Evolutionary conservation across 2,329 filamentous ascomycete genomes (phyloP).

Genomic region (Phaeosphaeriaceae sp.): DNA sequence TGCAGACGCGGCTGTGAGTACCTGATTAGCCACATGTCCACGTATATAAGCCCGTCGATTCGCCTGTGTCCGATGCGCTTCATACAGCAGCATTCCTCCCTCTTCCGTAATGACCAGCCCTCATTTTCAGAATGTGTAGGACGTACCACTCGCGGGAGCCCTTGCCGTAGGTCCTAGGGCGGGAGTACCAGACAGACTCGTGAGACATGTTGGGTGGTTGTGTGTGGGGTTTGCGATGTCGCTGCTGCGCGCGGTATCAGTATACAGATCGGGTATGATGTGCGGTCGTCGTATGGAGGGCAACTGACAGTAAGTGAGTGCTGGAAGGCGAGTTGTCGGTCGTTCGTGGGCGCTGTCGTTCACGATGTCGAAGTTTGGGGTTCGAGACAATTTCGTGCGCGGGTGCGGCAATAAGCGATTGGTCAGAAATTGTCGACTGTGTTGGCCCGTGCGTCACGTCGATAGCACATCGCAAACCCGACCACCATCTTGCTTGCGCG

Average conservation of each 20-base stretch:
- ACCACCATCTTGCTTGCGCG: too few relatives aligned
- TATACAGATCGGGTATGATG: slow-evolving; percentile 1
- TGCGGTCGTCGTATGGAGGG: neutral
- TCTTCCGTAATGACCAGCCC: neutral
- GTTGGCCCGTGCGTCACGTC: neutral
- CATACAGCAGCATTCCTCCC: neutral
- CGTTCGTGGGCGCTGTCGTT: slow-evolving; percentile 37
- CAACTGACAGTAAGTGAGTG: slow-evolving; percentile 34
- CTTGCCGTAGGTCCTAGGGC: slow-evolving; percentile 97
- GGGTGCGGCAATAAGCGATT: slow-evolving; percentile 34
- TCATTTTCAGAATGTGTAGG: slow-evolving; percentile 5
- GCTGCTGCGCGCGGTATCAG: slow-evolving; percentile 28
- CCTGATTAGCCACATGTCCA: slow-evolving; percentile 36
- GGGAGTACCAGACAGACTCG: slow-evolving; percentile 99
- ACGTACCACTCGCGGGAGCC: slow-evolving; percentile 91
- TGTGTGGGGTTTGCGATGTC: slow-evolving; percentile 28
- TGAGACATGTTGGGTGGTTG: slow-evolving; percentile 73
- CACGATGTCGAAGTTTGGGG: slow-evolving; percentile 23
- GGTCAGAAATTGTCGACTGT: neutral
- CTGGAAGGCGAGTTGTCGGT: slow-evolving; percentile 34
- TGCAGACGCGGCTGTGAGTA: slow-evolving; percentile 75
- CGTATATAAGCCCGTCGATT: slow-evolving; percentile 5
- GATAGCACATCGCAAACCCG: neutral
- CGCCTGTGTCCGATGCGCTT: slow-evolving; percentile 1
- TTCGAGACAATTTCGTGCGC: slow-evolving; percentile 33